These are phyloP conservation scores for Colletotrichum camelliae DNA, from an alignment of 2,329 filamentous ascomycete genomes.

Conservation along the genomic window DNA sequence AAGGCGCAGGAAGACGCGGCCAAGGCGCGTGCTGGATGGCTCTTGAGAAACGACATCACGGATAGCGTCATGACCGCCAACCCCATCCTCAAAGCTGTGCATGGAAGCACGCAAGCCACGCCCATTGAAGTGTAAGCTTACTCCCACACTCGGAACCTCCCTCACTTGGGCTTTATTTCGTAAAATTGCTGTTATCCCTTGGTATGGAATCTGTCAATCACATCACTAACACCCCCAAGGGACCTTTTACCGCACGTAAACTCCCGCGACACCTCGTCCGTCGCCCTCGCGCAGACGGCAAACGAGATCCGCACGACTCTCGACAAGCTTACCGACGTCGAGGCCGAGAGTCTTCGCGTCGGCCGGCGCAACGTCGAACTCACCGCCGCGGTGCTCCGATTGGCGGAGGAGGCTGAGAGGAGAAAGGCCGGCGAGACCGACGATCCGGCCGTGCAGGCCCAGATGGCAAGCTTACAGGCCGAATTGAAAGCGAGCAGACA, in stretches of 20 bases:
- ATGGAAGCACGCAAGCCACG: slow-evolving; percentile 67
- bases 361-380: slow-evolving; percentile 67
- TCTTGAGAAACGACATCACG: slow-evolving; percentile 71
- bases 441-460: slow-evolving; percentile 55
- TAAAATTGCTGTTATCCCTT: background rate
- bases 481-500: slow-evolving; percentile 67
- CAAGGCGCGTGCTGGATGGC: slow-evolving; percentile 72
- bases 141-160: background rate
- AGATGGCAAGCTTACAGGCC: slow-evolving; percentile 63
- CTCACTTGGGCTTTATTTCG: background rate
- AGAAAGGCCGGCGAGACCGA: slow-evolving; percentile 59
- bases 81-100: slow-evolving; percentile 79
- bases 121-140: slow-evolving; percentile 69
- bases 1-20: slow-evolving; percentile 70
- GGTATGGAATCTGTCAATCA: background rate
- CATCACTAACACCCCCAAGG: slow-evolving; percentile 43
- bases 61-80: slow-evolving; percentile 74
- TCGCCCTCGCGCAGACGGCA: slow-evolving; percentile 65
- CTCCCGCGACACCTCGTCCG: slow-evolving; percentile 70
- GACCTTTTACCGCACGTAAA: slow-evolving; percentile 71
- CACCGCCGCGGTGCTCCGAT: slow-evolving; percentile 65
- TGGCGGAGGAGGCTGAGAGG: slow-evolving; percentile 62
- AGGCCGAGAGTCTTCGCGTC: slow-evolving; percentile 62
- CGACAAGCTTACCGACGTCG: slow-evolving; percentile 58
- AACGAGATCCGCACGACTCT: slow-evolving; percentile 55